These are phyloP conservation scores for Colletotrichum phormii DNA, from an alignment of 2,329 filamentous ascomycete genomes.

Conservation along the genomic window DNA sequence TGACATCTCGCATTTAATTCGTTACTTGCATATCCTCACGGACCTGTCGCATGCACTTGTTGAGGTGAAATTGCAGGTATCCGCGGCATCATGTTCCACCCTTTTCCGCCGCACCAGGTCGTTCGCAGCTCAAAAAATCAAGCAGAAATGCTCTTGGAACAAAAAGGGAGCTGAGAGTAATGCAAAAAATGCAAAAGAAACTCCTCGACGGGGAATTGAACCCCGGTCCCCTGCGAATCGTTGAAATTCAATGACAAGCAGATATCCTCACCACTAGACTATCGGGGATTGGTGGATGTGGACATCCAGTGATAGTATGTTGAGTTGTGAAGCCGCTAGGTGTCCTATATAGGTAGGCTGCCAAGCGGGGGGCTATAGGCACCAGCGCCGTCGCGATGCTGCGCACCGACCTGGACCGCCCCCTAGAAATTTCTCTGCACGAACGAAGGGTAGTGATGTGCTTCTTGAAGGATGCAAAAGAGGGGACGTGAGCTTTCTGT, in stretches of 20 bases:
- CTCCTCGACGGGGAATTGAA: slow-evolving; percentile 5
- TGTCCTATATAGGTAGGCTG: fast-evolving
- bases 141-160: no score
- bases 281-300: neutral
- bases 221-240: neutral
- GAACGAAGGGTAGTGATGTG: no score
- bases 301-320: neutral
- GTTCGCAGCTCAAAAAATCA: no score
- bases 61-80: no score
- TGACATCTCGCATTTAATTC: no score
- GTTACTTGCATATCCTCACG: no score
- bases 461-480: neutral
- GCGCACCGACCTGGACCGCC: neutral
- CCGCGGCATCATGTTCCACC: no score
- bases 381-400: no score
- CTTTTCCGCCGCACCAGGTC: no score
- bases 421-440: neutral
- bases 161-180: no score
- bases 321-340: fast-evolving
- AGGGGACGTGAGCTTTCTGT: neutral
- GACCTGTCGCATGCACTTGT: no score
- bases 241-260: neutral
- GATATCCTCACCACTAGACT: slow-evolving; percentile 2
- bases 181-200: neutral
- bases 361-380: neutral